These are phyloP conservation scores for Fusarium sp. DNA, from an alignment of 2,329 filamentous ascomycete genomes.

Conservation along the genomic window DNA sequence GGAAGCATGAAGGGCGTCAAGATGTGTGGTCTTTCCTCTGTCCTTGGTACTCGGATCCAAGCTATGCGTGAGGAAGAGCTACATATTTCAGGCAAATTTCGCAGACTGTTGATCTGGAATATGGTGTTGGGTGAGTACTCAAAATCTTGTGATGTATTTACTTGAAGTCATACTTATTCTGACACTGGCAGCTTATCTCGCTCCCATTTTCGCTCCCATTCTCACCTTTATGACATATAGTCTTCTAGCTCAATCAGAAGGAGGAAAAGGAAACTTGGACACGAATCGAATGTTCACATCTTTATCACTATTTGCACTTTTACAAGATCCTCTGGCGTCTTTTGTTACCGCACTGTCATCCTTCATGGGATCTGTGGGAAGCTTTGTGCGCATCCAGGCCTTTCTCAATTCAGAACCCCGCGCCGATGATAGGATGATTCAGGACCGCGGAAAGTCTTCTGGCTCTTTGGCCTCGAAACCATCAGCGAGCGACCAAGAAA, in stretches of 20 bases:
- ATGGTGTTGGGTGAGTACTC: constrained; percentile 31
- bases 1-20: constrained; percentile 49
- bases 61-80: constrained; percentile 19
- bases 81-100: constrained; percentile 27
- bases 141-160: rapidly evolving
- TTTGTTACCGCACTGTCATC: constrained; percentile 28
- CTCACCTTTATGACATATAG: constrained; percentile 32
- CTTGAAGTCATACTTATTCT: neutral
- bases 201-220: constrained; percentile 33
- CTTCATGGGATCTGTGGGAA: constrained; percentile 33
- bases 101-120: constrained; percentile 34
- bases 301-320: constrained; percentile 26
- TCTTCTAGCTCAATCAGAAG: constrained; percentile 18
- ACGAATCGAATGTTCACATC: constrained; percentile 37
- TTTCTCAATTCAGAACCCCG: constrained; percentile 27
- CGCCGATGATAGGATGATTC: constrained; percentile 6
- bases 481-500: constrained; percentile 2
- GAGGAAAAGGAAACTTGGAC: constrained; percentile 21
- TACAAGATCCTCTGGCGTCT: constrained; percentile 22
- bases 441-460: neutral
- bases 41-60: constrained; percentile 30
- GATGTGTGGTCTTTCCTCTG: constrained; percentile 46
- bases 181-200: constrained; percentile 16
- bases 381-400: constrained; percentile 30
- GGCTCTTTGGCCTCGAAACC: neutral